Evolutionary conservation across 495 filamentous ascomycete genomes (phyloP).

Genomic region (Penicillium verhagenii): DNA sequence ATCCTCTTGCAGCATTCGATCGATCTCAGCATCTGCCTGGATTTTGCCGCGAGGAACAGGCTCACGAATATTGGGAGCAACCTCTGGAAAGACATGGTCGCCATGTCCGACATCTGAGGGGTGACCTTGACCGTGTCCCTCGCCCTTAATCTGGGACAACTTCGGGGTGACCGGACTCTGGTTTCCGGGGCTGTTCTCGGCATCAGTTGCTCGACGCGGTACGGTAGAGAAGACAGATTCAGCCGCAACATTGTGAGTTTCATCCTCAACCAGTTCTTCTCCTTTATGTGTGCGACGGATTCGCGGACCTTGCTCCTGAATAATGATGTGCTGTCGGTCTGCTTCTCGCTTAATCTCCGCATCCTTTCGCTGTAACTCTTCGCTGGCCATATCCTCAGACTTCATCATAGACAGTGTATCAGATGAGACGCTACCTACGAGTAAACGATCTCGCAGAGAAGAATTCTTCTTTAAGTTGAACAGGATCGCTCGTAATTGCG

Average conservation of each 20-base stretch:
- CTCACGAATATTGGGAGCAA: slow-evolving; percentile 41
- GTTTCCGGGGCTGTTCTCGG: slow-evolving; percentile 35
- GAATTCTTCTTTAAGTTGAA: slow-evolving; percentile 86
- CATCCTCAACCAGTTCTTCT: slow-evolving; percentile 82
- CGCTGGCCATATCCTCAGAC: slow-evolving; percentile 83
- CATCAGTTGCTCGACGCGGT: slow-evolving; percentile 38
- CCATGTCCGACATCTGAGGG: slow-evolving; percentile 38
- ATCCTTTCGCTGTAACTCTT: slow-evolving; percentile 78
- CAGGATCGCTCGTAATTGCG: slow-evolving; percentile 61
- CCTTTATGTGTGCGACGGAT: slow-evolving; percentile 93
- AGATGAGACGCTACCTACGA: slow-evolving; percentile 66
- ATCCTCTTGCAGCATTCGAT: slow-evolving; percentile 81
- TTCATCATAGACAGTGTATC: slow-evolving; percentile 78
- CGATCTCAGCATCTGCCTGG: slow-evolving; percentile 84
- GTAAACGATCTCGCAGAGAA: slow-evolving; percentile 71
- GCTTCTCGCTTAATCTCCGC: slow-evolving; percentile 73
- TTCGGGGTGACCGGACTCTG: slow-evolving; percentile 37
- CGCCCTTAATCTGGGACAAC: slow-evolving; percentile 25
- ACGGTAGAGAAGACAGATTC: slow-evolving; percentile 51
- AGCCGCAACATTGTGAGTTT: slow-evolving; percentile 41
- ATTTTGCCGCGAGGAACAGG: slow-evolving; percentile 40
- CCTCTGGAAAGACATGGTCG: slow-evolving; percentile 47
- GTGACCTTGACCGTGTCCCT: slow-evolving; percentile 25
- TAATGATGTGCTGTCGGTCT: slow-evolving; percentile 83
- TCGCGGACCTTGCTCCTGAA: slow-evolving; percentile 78